Evolutionary conservation across 2,329 filamentous ascomycete genomes (phyloP).

Genomic region (Colletotrichum karsti): DNA sequence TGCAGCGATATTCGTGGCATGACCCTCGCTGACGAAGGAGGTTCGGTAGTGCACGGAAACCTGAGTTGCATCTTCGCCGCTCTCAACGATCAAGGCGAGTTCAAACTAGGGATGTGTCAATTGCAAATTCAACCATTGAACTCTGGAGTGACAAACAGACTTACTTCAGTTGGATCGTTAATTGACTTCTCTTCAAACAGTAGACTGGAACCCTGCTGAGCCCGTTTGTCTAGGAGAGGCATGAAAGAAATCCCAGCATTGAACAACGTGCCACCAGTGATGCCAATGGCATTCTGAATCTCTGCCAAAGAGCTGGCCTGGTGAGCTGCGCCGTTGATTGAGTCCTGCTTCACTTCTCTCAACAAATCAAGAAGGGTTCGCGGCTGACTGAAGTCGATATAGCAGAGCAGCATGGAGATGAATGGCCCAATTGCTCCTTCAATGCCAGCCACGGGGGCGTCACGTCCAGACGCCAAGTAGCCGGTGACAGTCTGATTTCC

Average conservation of each 20-base stretch:
- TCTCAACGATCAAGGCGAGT: constrained; percentile 6
- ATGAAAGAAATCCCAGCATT: constrained; percentile 42
- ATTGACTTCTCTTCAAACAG: background rate
- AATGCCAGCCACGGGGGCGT: constrained; percentile 57
- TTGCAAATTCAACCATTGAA: background rate
- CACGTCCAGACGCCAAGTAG: constrained; percentile 61
- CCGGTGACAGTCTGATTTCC: constrained; percentile 60
- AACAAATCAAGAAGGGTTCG: constrained; percentile 49
- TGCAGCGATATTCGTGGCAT: constrained; percentile 40
- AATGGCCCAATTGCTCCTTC: constrained; percentile 59
- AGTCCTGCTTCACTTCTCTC: constrained; percentile 53
- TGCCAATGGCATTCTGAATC: constrained; percentile 46
- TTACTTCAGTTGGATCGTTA: constrained; percentile 2
- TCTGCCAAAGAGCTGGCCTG: constrained; percentile 58
- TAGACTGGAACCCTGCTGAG: constrained; percentile 33
- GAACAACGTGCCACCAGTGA: constrained; percentile 35
- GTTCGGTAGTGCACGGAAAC: constrained; percentile 25
- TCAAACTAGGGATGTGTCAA: constrained; percentile 7
- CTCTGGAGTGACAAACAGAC: background rate
- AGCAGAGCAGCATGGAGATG: constrained; percentile 57
- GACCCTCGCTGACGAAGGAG: constrained; percentile 21
- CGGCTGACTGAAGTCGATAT: constrained; percentile 50
- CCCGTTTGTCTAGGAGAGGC: background rate
- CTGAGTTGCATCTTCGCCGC: background rate
- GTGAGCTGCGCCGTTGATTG: constrained; percentile 53